Percentiles rank a stretch among this genome's conserved stretches.
phyloP scores from a whole-genome alignment of 139 green algal genomes.

The Zygnema cylindricum region DNA sequence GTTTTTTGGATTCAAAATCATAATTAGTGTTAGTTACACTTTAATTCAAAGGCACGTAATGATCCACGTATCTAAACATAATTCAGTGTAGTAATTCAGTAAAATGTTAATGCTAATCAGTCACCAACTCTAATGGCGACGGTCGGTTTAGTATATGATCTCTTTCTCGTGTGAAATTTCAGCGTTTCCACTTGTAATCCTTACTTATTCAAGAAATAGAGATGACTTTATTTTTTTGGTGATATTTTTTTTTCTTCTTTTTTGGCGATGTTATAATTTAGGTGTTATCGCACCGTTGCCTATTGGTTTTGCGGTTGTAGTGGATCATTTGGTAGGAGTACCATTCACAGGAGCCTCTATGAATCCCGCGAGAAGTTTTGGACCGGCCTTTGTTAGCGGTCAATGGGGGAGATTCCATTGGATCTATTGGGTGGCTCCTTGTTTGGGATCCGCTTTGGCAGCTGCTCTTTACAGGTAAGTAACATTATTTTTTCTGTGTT shows the following conservation, averaged over 20 bases:
- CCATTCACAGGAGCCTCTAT: conserved; percentile 59
- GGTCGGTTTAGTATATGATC: background rate
- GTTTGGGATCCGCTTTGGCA: conserved; percentile 41
- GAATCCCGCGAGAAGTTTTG: conserved; percentile 55
- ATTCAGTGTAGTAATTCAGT: too few species aligned
- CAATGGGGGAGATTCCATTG: conserved; percentile 22
- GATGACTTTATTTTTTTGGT: too few species aligned
- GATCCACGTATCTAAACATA: too few species aligned
- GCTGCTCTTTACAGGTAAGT: conserved; percentile 38
- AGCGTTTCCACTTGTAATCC: too few species aligned
- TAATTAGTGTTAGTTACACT: too few species aligned
- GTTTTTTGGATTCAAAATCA: too few species aligned
- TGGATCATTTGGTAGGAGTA: conserved; percentile 53
- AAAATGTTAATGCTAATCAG: too few species aligned
- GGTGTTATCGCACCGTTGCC: conserved; percentile 51
- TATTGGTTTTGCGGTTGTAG: conserved; percentile 58
- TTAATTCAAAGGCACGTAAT: too few species aligned
- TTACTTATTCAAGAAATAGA: too few species aligned
- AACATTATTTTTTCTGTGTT: background rate
- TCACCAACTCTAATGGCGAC: too few species aligned
- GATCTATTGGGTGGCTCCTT: conserved; percentile 47
- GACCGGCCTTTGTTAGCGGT: conserved; percentile 44
- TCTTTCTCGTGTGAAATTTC: background rate
- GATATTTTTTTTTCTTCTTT: too few species aligned
- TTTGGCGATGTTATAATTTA: conserved; percentile 23